Base-by-base conservation (phyloP, 2,329 filamentous ascomycete species). In the Fusarium paranaense region DNA sequence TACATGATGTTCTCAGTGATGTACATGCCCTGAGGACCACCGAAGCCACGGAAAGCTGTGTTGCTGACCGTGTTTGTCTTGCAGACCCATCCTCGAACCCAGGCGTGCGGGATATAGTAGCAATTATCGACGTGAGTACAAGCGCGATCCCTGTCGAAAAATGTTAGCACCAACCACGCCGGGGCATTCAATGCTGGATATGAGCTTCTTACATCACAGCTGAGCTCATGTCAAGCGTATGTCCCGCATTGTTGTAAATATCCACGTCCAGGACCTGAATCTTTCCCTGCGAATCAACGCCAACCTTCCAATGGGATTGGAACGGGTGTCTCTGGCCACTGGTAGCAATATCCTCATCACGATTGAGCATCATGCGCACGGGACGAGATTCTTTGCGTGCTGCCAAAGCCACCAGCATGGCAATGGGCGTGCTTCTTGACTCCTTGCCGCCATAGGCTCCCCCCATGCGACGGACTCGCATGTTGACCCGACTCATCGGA, bases 401-500 rank as follows among this genome's bases (percentile, higher is more conserved):
- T 6, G 94, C 95, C 42, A 93, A 86, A 1, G 95, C 94, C 72
- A 93, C 91, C 54, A 97, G 95, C 22, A 91, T 91, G 74, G 93
- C 92, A 30, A 97, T 87, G 72, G 95, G 94, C 45, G 97, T 87
- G 1, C 93, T 95, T 67, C 95, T 88, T 0, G 93, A 94, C 82
- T 97, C 95, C 79, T 98, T 98, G 61, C 95, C 95, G 71, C 95
- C 95, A 78, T 97, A 97, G 0, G 94, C 95, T 75, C 95, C 95
- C 67, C 95, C 95, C 62, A 98, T 87, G 38, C 95, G 92, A 83
- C 97, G 97, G 16, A 97, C 94, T 61, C 91, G 91, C 47, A 93
- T 90, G 16, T 96, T 93, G 40, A 98, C 88, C 80, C 96, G 96
- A 83, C 97, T 97, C n/a, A 91, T 90, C 52, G 92, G 89, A 4